A percentile compares a stretch with the other conserved stretches of the same genome.
Evolutionary conservation across 352 stramenopile species (phyloP).

Genomic region (Phytophthora litchii): DNA sequence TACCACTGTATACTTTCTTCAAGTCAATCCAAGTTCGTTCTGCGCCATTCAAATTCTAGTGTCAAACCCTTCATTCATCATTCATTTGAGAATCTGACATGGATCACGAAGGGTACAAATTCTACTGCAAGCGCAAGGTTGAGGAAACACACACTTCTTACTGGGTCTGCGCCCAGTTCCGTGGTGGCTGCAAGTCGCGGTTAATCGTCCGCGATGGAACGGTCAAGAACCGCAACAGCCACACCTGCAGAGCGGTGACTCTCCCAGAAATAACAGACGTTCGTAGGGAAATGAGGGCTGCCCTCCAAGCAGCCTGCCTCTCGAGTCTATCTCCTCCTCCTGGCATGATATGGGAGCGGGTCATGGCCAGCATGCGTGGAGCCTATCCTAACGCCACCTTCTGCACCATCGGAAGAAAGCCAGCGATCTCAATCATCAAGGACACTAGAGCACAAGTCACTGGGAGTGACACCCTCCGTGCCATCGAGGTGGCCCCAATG

Average conservation of each 20-base stretch:
- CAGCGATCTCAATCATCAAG: no score
- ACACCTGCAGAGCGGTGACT: constrained; percentile 3
- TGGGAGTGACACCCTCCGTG: constrained; percentile 9
- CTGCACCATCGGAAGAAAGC: no score
- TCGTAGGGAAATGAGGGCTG: constrained; percentile 5
- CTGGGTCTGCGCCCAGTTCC: constrained; percentile 1
- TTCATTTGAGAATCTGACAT: no score
- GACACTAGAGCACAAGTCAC: no score
- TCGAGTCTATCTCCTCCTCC: background rate
- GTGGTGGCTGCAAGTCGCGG: constrained; percentile 3
- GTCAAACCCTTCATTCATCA: background rate
- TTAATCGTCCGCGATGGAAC: constrained; percentile 7
- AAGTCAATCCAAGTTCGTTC: no score
- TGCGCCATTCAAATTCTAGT: no score
- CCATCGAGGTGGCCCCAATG: constrained; percentile 6
- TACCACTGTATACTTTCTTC: no score
- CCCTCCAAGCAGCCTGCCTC: constrained; percentile 4
- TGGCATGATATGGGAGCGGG: background rate
- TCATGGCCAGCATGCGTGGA: no score
- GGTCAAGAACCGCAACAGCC: constrained; percentile 3
- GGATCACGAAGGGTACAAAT: constrained; percentile 16
- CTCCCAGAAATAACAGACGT: constrained; percentile 4
- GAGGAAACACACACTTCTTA: constrained; percentile 3
- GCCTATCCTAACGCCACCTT: no score
- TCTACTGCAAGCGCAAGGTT: constrained; percentile 12